A percentile compares a stretch with the other conserved stretches of the same genome.
These are phyloP conservation scores for Smittium mucronatum DNA, from an alignment of 371 early-diverging fungal genomes.

Conservation along the genomic window DNA sequence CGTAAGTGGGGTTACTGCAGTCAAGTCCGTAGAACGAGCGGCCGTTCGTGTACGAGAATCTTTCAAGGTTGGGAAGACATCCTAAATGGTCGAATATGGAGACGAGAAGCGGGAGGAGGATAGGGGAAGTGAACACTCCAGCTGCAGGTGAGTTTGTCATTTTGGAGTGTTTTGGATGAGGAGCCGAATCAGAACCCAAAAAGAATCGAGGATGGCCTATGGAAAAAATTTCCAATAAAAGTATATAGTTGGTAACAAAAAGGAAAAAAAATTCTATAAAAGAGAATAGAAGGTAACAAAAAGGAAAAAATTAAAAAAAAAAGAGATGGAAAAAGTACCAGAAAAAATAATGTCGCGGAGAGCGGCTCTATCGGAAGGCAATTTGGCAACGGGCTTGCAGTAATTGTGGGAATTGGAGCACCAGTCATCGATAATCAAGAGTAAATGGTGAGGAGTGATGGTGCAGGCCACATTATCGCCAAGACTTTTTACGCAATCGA, in stretches of 20 bases:
- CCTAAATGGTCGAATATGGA: conserved; percentile 77
- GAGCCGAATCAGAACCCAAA: conserved; percentile 93
- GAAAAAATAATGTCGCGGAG: conserved; percentile 68
- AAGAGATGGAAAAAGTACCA: not conserved
- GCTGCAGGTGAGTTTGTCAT: conserved; percentile 65
- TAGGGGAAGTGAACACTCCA: conserved; percentile 87
- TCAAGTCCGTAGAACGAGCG: conserved; percentile 52
- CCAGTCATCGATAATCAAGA: conserved; percentile 90
- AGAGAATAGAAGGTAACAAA: too few relatives aligned
- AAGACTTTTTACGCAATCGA: conserved; percentile 78
- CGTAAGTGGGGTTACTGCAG: not conserved
- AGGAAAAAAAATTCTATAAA: too few relatives aligned
- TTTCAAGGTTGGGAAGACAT: conserved; percentile 58
- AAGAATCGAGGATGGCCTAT: conserved; percentile 86
- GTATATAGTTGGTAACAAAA: too few relatives aligned
- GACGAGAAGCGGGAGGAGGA: conserved; percentile 73
- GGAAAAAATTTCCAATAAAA: too few relatives aligned
- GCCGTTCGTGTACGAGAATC: conserved; percentile 75
- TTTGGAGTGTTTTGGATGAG: conserved; percentile 78
- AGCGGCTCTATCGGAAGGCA: conserved; percentile 80
- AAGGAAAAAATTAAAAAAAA: too few relatives aligned
- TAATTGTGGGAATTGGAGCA: conserved; percentile 89
- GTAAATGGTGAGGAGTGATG: conserved; percentile 90
- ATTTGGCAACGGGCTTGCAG: conserved; percentile 97
- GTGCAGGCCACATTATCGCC: conserved; percentile 86